These are phyloP conservation scores for Penicillium antarcticum DNA, from an alignment of 495 filamentous ascomycete species.

Conservation along the genomic window DNA sequence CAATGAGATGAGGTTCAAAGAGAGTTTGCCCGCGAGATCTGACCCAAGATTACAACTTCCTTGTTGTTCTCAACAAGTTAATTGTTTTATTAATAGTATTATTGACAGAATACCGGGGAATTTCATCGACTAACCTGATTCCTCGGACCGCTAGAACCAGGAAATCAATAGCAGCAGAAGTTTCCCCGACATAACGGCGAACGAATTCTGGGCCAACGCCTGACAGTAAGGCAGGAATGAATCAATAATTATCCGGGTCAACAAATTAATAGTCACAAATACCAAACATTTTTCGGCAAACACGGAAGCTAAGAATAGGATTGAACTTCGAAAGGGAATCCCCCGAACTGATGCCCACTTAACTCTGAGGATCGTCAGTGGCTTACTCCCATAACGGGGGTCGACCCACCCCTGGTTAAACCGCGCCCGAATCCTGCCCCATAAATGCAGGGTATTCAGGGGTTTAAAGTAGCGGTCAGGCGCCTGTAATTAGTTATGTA, in stretches of 20 bases:
- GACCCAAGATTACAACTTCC: no score
- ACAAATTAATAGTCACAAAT: not conserved
- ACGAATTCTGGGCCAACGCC: no score
- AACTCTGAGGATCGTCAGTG: constrained; percentile 5
- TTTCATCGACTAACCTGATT: no score
- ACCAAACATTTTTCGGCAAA: not conserved
- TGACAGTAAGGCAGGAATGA: not conserved
- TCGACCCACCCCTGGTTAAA: not conserved
- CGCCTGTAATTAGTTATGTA: not conserved
- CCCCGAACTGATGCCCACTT: not conserved
- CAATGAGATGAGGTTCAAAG: no score
- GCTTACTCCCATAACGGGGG: not conserved
- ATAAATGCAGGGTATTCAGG: not conserved
- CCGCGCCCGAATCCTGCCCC: not conserved
- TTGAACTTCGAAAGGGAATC: not conserved
- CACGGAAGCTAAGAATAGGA: not conserved
- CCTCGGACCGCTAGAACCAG: no score
- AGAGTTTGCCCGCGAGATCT: no score
- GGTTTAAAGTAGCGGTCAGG: not conserved
- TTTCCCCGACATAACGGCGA: no score
- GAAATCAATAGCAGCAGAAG: no score
- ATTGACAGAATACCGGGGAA: no score
- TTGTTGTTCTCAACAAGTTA: no score
- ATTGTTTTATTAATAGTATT: no score
- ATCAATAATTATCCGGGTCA: not conserved